Evolutionary conservation across 345 rosid genomes (phyloP).

Genomic region (Erucastrum elatum): DNA sequence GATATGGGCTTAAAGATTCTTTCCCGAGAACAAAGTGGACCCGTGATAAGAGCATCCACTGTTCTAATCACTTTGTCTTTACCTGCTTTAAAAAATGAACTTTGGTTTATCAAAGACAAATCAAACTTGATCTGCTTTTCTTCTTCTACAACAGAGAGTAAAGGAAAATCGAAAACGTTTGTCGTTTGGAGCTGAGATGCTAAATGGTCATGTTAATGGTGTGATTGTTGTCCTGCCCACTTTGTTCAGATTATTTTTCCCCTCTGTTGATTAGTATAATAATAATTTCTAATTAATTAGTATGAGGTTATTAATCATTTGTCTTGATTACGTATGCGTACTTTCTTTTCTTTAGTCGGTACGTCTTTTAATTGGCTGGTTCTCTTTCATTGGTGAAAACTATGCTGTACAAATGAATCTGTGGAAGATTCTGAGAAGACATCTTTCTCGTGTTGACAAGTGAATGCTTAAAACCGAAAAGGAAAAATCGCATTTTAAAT

Average conservation of each 20-base stretch:
- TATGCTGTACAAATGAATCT: constrained; percentile 14
- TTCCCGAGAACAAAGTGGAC: constrained; percentile 32
- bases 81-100: background rate
- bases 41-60: constrained; percentile 39
- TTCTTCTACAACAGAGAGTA: constrained; percentile 21
- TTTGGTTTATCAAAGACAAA: constrained; percentile 27
- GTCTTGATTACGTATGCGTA: background rate
- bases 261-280: background rate
- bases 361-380: background rate
- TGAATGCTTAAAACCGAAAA: background rate
- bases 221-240: constrained; percentile 18
- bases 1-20: constrained; percentile 22
- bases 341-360: background rate
- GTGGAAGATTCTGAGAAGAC: constrained; percentile 20
- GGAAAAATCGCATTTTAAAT: too few relatives aligned
- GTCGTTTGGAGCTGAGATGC: background rate
- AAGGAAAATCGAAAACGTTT: background rate
- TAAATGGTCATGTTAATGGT: constrained; percentile 14
- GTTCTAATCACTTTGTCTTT: constrained; percentile 21
- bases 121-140: constrained; percentile 23
- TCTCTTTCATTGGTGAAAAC: constrained; percentile 17
- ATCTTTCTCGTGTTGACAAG: constrained; percentile 19
- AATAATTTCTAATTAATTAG: background rate
- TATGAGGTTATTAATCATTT: background rate
- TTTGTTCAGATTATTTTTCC: constrained; percentile 29